phyloP scores from a whole-genome alignment of 352 stramenopile genomes.

The Pythium oligandrum region DNA sequence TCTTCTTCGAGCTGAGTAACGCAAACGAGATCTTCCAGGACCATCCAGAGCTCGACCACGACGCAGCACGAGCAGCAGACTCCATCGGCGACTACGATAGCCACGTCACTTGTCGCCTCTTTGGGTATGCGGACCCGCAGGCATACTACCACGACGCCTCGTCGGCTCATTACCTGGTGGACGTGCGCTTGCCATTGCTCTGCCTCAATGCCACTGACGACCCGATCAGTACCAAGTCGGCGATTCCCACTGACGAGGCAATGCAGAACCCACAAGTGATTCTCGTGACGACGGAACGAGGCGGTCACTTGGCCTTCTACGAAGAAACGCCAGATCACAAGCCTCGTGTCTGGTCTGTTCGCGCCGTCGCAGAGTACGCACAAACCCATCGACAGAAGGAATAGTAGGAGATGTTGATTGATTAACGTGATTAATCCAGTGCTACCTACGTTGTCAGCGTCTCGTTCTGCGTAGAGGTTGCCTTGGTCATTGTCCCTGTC shows the following conservation, averaged over 20 bases:
- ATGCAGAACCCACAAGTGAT: slow-evolving; percentile 55
- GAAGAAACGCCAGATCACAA: slow-evolving; percentile 21
- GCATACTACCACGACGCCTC: slow-evolving; percentile 60
- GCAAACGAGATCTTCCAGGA: slow-evolving; percentile 48
- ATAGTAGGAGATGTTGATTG: too few species aligned
- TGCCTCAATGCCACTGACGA: slow-evolving; percentile 63
- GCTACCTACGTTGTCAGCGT: too few species aligned
- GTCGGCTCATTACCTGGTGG: slow-evolving; percentile 25
- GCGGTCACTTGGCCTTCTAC: slow-evolving; percentile 72
- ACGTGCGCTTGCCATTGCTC: slow-evolving; percentile 48
- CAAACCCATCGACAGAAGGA: too few species aligned
- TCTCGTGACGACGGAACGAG: slow-evolving; percentile 52
- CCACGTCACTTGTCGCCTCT: slow-evolving; percentile 48
- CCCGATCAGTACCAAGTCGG: slow-evolving; percentile 40
- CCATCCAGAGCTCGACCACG: slow-evolving; percentile 41
- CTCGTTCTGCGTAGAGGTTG: background rate
- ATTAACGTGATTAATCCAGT: too few species aligned
- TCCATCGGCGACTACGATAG: slow-evolving; percentile 63
- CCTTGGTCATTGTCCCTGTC: slow-evolving; percentile 3
- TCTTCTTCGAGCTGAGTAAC: slow-evolving; percentile 68
- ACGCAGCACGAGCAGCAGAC: slow-evolving; percentile 24
- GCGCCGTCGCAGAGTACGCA: slow-evolving; percentile 47
- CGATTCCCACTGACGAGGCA: slow-evolving; percentile 29
- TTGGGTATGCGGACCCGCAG: slow-evolving; percentile 51
- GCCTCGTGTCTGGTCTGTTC: slow-evolving; percentile 34